Base-by-base conservation (phyloP, 1,284 basidiomycete species). In the Tilletia setariae region DNA sequence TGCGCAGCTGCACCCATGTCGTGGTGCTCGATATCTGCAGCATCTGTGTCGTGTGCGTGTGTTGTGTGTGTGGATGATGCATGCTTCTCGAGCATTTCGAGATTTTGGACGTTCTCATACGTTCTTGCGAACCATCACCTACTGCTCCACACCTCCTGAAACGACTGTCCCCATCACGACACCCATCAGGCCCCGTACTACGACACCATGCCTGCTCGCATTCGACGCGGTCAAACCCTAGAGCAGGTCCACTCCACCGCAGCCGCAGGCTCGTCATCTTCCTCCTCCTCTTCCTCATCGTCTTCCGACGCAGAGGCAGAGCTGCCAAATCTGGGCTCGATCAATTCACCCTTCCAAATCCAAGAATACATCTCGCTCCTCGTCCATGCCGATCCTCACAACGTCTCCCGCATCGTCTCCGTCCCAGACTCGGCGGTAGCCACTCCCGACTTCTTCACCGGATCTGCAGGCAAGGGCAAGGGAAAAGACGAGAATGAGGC, bases 301-400 rank as follows among this genome's bases (percentile, higher is more conserved):
- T 7, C n/a, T 1, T 19, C 28, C 9, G 9, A 32, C 23, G 8
- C n/a, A 16, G n/a, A 19, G 6, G 46, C 46, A 6, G 46, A 49
- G 8, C n/a, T n/a, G 47, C 19, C 21, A n/a, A 16, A 7, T 19
- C 56, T 61, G 0, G 11, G 28, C 28, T 61, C 56, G 13, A 74
- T 94, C 28, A 90, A 95, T 83, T 93, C 91, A 76, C 91, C 93
- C 0, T 96, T 96, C 82, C 93, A 95, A 82, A 86, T 96, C 1
- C 93, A 97, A 79, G 94, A 98, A 81, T 97, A 94, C 84, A 91
- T 98, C 64, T 90, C 92, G 0, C 86, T 92, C 44, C 88, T 94
- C 72, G 91, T 96, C 71, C 88, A 90, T 9, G 85, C 88, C 44
- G 89, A 95, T 83, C 91, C 93, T 0, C 92, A 95, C 84, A 90